Evolutionary conservation across 1,284 basidiomycete species (phyloP).

Genomic region (Microbotryum lychnidis-dioicae): DNA sequence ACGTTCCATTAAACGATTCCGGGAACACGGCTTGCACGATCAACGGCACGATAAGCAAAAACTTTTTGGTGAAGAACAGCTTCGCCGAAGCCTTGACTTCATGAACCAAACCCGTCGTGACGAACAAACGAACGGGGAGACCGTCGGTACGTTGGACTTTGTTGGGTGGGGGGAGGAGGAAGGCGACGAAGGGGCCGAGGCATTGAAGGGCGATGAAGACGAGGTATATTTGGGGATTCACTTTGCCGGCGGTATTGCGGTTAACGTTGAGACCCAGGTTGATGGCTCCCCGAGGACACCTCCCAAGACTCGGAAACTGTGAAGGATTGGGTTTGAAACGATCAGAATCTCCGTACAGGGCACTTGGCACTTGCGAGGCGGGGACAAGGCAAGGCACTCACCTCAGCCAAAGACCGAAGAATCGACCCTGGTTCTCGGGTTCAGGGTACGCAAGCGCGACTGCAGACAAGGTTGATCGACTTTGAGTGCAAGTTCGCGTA

Average conservation of each 20-base stretch:
- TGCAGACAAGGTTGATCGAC: too few species aligned
- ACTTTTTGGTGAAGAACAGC: slow-evolving; percentile 26
- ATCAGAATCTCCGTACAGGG: too few species aligned
- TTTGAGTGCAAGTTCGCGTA: too few species aligned
- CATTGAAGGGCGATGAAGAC: slow-evolving; percentile 42
- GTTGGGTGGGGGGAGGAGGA: slow-evolving; percentile 19
- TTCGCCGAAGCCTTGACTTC: slow-evolving; percentile 34
- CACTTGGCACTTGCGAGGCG: too few species aligned
- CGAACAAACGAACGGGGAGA: slow-evolving; percentile 20
- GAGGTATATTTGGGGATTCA: slow-evolving; percentile 39
- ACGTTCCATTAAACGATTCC: slow-evolving; percentile 18
- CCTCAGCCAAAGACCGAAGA: too few species aligned
- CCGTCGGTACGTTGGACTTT: slow-evolving; percentile 25
- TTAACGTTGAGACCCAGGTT: slow-evolving; percentile 40
- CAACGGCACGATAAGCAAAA: slow-evolving; percentile 33
- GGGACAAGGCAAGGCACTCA: too few species aligned
- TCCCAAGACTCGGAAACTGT: slow-evolving; percentile 29
- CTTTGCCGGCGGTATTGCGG: slow-evolving; percentile 34
- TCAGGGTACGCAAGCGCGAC: too few species aligned
- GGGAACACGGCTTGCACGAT: slow-evolving; percentile 25
- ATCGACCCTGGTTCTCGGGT: too few species aligned
- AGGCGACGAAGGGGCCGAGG: slow-evolving; percentile 17
- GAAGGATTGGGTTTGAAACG: background rate
- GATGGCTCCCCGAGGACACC: slow-evolving; percentile 40
- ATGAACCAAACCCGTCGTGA: slow-evolving; percentile 24